phyloP scores from a whole-genome alignment of 345 rosid genomes.

The Melastoma malabathricum region DNA sequence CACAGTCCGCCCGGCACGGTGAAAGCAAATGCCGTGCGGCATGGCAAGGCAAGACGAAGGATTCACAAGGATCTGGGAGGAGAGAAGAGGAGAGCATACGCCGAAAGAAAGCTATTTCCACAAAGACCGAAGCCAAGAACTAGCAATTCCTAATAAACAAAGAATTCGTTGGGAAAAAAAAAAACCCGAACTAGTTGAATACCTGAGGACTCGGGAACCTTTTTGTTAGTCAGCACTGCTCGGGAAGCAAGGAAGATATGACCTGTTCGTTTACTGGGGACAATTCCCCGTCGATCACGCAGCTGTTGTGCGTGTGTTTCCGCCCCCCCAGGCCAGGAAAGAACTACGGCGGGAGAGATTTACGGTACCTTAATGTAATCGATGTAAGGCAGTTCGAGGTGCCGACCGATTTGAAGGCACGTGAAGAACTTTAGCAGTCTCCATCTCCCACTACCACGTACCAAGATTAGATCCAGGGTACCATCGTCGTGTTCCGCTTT shows the following conservation, averaged over 20 bases:
- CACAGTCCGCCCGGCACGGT: too few species aligned
- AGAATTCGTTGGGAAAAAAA: background rate
- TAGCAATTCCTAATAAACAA: too few species aligned
- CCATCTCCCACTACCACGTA: conserved; percentile 83
- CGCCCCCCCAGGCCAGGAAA: conserved; percentile 9
- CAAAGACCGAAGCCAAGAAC: too few species aligned
- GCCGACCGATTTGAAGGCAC: conserved; percentile 76
- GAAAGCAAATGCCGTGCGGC: too few species aligned
- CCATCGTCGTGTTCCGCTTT: conserved; percentile 78
- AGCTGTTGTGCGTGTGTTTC: conserved; percentile 64
- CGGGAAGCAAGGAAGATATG: conserved; percentile 68
- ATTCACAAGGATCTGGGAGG: too few species aligned
- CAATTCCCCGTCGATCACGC: conserved; percentile 92
- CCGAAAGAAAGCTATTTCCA: too few species aligned
- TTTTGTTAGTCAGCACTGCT: conserved; percentile 90
- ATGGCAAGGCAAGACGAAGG: too few species aligned
- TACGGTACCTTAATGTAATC: conserved; percentile 76
- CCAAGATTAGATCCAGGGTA: conserved; percentile 77
- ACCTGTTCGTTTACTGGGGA: conserved; percentile 80
- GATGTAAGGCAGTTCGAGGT: conserved; percentile 83
- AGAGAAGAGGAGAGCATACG: too few species aligned
- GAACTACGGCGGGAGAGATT: background rate
- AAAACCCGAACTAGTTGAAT: background rate
- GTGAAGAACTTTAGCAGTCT: conserved; percentile 72
- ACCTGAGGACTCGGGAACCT: conserved; percentile 21